A percentile compares a stretch with the other conserved stretches of the same genome.
These are phyloP conservation scores for Tuber indicum DNA, from an alignment of 495 filamentous ascomycete species.

Conservation along the genomic window DNA sequence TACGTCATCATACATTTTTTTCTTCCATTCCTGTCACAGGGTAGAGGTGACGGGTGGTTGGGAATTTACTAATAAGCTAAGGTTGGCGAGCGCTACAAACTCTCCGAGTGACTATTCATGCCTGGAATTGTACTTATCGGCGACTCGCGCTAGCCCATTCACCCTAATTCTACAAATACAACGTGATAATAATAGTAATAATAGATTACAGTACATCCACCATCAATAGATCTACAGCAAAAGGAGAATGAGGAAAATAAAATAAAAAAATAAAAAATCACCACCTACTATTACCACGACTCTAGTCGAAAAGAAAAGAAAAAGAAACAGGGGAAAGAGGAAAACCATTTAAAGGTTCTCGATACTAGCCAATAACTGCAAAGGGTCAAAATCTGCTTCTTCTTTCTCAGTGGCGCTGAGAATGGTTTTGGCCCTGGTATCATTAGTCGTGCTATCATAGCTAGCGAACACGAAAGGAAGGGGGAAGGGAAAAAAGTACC, in stretches of 20 bases:
- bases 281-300: background rate
- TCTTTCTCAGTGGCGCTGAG: slow-evolving; percentile 11
- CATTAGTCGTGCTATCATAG: slow-evolving; percentile 48
- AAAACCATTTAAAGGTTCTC: slow-evolving; percentile 40
- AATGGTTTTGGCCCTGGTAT: slow-evolving; percentile 41
- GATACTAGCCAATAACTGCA: slow-evolving; percentile 48
- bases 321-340: background rate
- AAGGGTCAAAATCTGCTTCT: slow-evolving; percentile 43
- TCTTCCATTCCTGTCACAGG: no score
- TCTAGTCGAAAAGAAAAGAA: background rate
- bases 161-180: no score
- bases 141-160: background rate
- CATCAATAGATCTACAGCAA: background rate
- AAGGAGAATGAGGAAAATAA: background rate
- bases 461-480: background rate
- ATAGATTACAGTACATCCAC: background rate
- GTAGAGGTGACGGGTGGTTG: no score
- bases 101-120: background rate
- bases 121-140: background rate
- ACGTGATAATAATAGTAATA: background rate
- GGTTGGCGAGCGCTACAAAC: background rate
- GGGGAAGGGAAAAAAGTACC: slow-evolving; percentile 5
- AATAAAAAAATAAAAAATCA: background rate
- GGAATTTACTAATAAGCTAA: no score
- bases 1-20: no score